These are phyloP conservation scores for Phylloporus scabripes DNA, from an alignment of 768 basidiomycete species.

Conservation along the genomic window DNA sequence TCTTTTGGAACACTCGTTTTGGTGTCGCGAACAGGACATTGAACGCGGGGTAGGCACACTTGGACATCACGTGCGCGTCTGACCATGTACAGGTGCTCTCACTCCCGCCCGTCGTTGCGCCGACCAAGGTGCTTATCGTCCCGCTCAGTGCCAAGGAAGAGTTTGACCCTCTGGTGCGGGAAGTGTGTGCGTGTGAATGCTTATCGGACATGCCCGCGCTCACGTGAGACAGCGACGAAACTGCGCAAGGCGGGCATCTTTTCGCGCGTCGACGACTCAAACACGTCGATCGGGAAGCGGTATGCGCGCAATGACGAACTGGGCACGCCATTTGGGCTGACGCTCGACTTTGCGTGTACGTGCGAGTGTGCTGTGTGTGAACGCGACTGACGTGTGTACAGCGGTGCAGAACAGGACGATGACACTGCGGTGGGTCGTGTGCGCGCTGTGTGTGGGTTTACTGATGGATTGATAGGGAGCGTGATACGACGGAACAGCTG, in stretches of 20 bases:
- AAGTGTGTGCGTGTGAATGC: constrained; percentile 73
- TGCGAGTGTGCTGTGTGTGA: background rate
- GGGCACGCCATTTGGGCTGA: constrained; percentile 95
- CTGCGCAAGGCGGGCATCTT: constrained; percentile 86
- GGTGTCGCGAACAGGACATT: constrained; percentile 88
- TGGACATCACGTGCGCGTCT: constrained; percentile 32
- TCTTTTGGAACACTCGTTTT: constrained; percentile 92
- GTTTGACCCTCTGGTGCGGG: constrained; percentile 75
- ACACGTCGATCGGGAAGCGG: constrained; percentile 91
- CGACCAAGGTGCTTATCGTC: constrained; percentile 95
- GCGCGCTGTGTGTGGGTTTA: background rate
- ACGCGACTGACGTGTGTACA: background rate
- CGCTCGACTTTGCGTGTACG: constrained; percentile 88
- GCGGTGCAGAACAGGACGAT: constrained; percentile 90
- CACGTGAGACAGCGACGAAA: constrained; percentile 58
- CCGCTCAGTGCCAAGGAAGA: constrained; percentile 84
- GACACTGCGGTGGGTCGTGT: constrained; percentile 71
- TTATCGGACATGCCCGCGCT: background rate
- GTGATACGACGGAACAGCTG: constrained; percentile 89
- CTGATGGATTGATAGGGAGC: constrained; percentile 53
- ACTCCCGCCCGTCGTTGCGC: constrained; percentile 83
- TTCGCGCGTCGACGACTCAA: constrained; percentile 93
- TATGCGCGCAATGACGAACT: constrained; percentile 98
- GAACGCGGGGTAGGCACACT: constrained; percentile 57
- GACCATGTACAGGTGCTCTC: constrained; percentile 65